phyloP scores from a whole-genome alignment of 176 grass and related monocot species.

The Secale cereale region DNA sequence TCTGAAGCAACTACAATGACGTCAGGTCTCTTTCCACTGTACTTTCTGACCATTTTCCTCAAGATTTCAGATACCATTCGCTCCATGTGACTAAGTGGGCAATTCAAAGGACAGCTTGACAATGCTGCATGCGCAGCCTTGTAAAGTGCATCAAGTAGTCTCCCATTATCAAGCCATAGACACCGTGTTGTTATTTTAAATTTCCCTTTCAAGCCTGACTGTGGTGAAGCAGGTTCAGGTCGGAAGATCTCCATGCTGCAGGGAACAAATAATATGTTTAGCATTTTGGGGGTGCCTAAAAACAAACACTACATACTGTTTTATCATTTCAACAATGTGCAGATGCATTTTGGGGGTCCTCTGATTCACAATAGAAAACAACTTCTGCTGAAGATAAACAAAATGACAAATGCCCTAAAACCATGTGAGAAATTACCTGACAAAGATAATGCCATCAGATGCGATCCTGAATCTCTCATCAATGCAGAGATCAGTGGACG shows the following conservation, averaged over 20 bases:
- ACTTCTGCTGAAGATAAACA: conserved; percentile 15
- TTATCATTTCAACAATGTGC: not conserved
- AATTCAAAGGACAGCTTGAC: conserved; percentile 85
- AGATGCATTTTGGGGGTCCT: not conserved
- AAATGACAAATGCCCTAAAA: conserved; percentile 23
- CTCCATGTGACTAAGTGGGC: conserved; percentile 89
- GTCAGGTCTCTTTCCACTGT: conserved; percentile 91
- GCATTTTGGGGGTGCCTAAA: not conserved
- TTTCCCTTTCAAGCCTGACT: conserved; percentile 82
- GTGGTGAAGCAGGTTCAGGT: conserved; percentile 56
- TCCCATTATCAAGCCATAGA: conserved; percentile 97
- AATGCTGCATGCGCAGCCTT: conserved; percentile 86
- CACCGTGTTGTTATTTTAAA: conserved; percentile 91
- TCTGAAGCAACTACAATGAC: conserved; percentile 76
- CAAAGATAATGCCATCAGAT: conserved; percentile 90
- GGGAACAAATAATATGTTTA: conserved; percentile 3
- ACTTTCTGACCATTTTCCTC: conserved; percentile 95
- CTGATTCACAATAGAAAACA: conserved; percentile 9
- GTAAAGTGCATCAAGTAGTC: conserved; percentile 82
- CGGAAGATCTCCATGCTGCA: conserved; percentile 93
- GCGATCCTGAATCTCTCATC: conserved; percentile 91
- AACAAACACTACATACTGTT: conserved; percentile 1
- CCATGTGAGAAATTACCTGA: conserved; percentile 56
- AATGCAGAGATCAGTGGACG: conserved; percentile 85
- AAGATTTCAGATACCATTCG: conserved; percentile 83